Evolutionary conservation across 495 filamentous ascomycete species (phyloP).

Genomic region (Aspergillus egyptiacus): DNA sequence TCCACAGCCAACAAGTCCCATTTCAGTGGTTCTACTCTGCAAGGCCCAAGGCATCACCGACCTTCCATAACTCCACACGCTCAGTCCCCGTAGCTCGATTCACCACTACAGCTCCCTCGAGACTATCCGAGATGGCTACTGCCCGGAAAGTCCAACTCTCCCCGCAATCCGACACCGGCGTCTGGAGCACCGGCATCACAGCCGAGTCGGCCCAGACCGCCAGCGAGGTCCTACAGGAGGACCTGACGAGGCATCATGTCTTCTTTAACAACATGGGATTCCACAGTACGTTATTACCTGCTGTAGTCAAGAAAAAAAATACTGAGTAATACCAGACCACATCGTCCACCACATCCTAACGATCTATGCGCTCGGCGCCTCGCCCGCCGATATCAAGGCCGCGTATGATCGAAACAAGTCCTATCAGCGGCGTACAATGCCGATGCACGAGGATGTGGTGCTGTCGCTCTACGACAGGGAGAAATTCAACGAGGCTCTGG

Average conservation of each 20-base stretch:
- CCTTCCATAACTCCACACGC: too few relatives aligned
- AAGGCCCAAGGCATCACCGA: too few relatives aligned
- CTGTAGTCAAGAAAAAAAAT: conserved; percentile 8
- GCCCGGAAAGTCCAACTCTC: conserved; percentile 55
- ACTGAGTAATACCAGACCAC: conserved; percentile 37
- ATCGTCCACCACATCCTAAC: conserved; percentile 70
- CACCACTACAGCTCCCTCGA: neutral
- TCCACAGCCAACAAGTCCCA: too few relatives aligned
- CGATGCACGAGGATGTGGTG: conserved; percentile 39
- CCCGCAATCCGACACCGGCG: conserved; percentile 47
- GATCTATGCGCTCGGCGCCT: conserved; percentile 66
- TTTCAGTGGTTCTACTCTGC: too few relatives aligned
- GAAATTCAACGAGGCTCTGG: conserved; percentile 48
- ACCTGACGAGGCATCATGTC: conserved; percentile 69
- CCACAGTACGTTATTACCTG: conserved; percentile 48
- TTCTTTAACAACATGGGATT: conserved; percentile 68
- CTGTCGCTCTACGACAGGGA: conserved; percentile 46
- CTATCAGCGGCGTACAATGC: conserved; percentile 52
- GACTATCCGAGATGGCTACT: conserved; percentile 50
- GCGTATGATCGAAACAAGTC: conserved; percentile 52
- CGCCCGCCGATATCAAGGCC: conserved; percentile 45
- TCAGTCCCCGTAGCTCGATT: neutral
- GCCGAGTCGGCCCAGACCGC: conserved; percentile 50
- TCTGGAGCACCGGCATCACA: conserved; percentile 46
- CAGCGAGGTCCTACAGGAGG: conserved; percentile 64